Evolutionary conservation across 805 yeast genomes (phyloP).

Genomic region (Saturnispora sekii): DNA sequence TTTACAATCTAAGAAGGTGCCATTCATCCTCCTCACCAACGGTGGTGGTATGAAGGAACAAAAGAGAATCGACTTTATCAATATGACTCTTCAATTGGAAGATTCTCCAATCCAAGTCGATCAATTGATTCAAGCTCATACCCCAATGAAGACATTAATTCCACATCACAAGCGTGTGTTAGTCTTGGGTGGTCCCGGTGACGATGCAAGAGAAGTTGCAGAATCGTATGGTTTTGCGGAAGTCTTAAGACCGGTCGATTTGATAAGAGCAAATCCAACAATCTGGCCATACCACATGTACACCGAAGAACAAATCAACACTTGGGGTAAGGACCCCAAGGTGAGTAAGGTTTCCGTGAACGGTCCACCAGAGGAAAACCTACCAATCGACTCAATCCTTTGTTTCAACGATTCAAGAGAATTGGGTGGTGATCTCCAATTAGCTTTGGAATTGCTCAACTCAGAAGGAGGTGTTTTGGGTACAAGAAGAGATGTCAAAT

Average conservation of each 20-base stretch:
- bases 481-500: constrained; percentile 35
- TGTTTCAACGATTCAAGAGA: constrained; percentile 88
- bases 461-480: constrained; percentile 57
- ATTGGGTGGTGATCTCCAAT: constrained; percentile 75
- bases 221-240: constrained; percentile 65
- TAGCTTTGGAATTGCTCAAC: constrained; percentile 60
- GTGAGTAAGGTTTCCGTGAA: constrained; percentile 20
- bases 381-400: constrained; percentile 62
- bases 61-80: constrained; percentile 46
- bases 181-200: constrained; percentile 76
- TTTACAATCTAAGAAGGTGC: constrained; percentile 46
- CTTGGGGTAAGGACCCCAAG: constrained; percentile 31
- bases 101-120: constrained; percentile 30
- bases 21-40: constrained; percentile 75
- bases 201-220: constrained; percentile 70
- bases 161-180: constrained; percentile 51
- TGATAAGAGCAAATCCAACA: constrained; percentile 45
- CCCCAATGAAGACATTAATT: constrained; percentile 64
- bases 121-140: constrained; percentile 79
- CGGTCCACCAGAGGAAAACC: constrained; percentile 18
- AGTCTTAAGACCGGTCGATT: constrained; percentile 66
- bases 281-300: constrained; percentile 64
- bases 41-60: constrained; percentile 78
- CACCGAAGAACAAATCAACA: constrained; percentile 33
- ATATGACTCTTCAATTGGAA: constrained; percentile 18